Conservation (phyloP, 73 alveolate genomes). For the Urostyla sp. region DNA sequence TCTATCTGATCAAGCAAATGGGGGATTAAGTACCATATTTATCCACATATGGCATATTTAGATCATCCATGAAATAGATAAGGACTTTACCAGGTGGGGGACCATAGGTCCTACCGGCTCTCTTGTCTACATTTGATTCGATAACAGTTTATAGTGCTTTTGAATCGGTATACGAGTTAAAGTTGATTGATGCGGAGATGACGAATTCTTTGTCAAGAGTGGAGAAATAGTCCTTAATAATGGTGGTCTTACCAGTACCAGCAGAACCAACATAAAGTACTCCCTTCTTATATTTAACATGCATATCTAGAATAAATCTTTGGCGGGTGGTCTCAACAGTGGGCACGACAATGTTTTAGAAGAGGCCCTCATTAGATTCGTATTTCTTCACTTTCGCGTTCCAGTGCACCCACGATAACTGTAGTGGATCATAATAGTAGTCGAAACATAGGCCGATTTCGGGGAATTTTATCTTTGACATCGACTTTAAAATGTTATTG, state of each 20-base stretch:
- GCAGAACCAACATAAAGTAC: conserved; percentile 98
- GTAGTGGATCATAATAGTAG: conserved; percentile 88
- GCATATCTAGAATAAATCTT: conserved; percentile 90
- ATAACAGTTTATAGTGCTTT: conserved; percentile 90
- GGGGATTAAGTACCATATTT: conserved; percentile 99
- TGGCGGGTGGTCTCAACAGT: conserved; percentile 96
- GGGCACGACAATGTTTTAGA: conserved; percentile 96
- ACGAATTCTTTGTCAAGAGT: conserved; percentile 81
- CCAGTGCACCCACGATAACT: conserved; percentile 97
- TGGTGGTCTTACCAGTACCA: conserved; percentile 99
- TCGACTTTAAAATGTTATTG: conserved; percentile 85
- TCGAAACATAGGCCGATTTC: conserved; percentile 95
- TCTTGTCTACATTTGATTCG: conserved; percentile 96
- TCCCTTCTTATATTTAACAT: conserved; percentile 91
- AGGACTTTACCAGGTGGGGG: conserved; percentile 98
- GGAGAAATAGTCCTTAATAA: conserved; percentile 97
- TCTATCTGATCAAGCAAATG: conserved; percentile 95
- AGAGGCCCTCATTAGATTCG: conserved; percentile 93
- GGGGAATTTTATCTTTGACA: conserved; percentile 94
- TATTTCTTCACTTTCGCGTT: conserved; percentile 84
- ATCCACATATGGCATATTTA: conserved; percentile 99
- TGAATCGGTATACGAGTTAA: conserved; percentile 98
- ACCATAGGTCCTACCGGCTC: conserved; percentile 97
- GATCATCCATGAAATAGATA: conserved; percentile 99
- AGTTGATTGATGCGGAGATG: conserved; percentile 89